phyloP scores from a whole-genome alignment of 2,329 filamentous ascomycete genomes.

The Daldinia sp. region DNA sequence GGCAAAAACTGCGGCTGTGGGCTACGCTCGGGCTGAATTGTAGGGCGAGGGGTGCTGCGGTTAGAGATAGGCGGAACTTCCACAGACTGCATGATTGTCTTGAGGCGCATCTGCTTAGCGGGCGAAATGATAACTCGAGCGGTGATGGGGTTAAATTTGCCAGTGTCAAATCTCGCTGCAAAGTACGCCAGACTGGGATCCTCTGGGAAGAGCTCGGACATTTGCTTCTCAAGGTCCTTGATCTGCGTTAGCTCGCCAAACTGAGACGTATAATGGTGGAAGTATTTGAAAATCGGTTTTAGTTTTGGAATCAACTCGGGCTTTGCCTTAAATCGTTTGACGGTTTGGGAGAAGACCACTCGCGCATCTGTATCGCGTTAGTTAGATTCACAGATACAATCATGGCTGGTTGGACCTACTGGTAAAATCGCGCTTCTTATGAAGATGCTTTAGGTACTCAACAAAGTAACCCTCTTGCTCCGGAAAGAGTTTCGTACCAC shows the following conservation, averaged over 20 bases:
- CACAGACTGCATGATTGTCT: conserved; percentile 65
- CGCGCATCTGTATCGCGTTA: conserved; percentile 76
- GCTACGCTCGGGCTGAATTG: conserved; percentile 53
- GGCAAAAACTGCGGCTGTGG: conserved; percentile 63
- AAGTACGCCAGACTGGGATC: conserved; percentile 84
- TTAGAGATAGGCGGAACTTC: conserved; percentile 61
- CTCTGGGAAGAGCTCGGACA: conserved; percentile 92
- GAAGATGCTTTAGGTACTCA: conserved; percentile 94
- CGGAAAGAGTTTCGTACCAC: conserved; percentile 91
- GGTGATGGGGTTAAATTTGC: conserved; percentile 83
- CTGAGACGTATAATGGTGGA: conserved; percentile 94
- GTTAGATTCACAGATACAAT: conserved; percentile 31
- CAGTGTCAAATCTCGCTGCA: conserved; percentile 77
- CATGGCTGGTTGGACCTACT: conserved; percentile 69
- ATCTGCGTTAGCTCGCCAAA: conserved; percentile 95
- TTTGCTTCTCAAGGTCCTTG: conserved; percentile 88
- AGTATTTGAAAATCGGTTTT: conserved; percentile 88
- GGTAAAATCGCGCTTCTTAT: conserved; percentile 91
- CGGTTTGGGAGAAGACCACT: conserved; percentile 94
- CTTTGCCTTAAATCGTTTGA: conserved; percentile 83
- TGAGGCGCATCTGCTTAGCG: conserved; percentile 78
- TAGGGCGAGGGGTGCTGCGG: conserved; percentile 59
- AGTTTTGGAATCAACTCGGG: conserved; percentile 79
- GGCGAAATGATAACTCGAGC: conserved; percentile 88
- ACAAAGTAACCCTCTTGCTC: conserved; percentile 94